These are phyloP conservation scores for Triticum dicoccoides DNA, from an alignment of 176 grass and related monocot genomes.

Conservation along the genomic window DNA sequence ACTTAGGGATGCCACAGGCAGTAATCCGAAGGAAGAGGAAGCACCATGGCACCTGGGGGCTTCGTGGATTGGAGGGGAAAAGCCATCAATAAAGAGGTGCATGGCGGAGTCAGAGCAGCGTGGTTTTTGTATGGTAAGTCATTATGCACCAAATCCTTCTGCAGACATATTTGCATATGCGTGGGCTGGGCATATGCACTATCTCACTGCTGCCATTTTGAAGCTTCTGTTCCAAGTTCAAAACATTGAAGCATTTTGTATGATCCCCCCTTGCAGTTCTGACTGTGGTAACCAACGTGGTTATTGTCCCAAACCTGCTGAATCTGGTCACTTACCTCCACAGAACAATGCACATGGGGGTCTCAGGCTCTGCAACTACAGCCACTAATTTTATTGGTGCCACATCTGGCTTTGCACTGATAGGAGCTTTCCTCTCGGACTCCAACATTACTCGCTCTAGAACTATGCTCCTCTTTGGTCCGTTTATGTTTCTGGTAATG, in stretches of 20 bases:
- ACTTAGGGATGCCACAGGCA: background rate
- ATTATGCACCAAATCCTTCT: background rate
- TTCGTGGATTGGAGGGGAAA: conserved; percentile 57
- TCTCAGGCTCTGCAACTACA: conserved; percentile 46
- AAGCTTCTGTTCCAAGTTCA: background rate
- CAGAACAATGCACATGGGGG: conserved; percentile 60
- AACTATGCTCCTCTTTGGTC: conserved; percentile 60
- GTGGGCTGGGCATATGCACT: background rate
- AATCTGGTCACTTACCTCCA: conserved; percentile 59
- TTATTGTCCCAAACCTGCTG: conserved; percentile 35
- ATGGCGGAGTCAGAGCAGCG: conserved; percentile 56
- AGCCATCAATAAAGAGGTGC: conserved; percentile 28
- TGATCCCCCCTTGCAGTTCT: conserved; percentile 27
- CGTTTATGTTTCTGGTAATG: conserved; percentile 63
- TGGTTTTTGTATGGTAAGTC: conserved; percentile 48
- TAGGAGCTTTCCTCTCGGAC: conserved; percentile 67
- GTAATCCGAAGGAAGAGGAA: background rate
- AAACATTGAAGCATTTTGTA: background rate
- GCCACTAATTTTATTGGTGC: conserved; percentile 52
- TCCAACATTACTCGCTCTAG: conserved; percentile 56
- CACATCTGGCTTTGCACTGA: conserved; percentile 41
- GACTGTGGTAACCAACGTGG: conserved; percentile 27
- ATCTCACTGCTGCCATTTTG: background rate
- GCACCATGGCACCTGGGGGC: conserved; percentile 26
- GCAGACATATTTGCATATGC: background rate